phyloP scores from a whole-genome alignment of 2,329 filamentous ascomycete genomes.

The Didymella pomorum region DNA sequence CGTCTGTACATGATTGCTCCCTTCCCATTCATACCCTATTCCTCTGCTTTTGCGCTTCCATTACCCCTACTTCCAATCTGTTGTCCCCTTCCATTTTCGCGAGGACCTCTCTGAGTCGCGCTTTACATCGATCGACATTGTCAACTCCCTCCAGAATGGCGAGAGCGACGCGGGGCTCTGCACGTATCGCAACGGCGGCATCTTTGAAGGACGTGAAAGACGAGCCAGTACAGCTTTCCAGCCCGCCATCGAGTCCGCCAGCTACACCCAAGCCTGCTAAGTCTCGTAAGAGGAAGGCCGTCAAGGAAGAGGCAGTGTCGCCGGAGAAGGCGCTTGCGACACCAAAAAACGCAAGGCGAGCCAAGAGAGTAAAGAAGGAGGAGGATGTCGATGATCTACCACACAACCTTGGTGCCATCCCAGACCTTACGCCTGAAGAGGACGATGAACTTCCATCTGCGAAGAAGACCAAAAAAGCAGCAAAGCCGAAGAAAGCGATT shows the following conservation, averaged over 20 bases:
- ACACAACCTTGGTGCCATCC: constrained; percentile 61
- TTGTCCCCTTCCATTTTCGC: constrained; percentile 13
- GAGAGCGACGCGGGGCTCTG: constrained; percentile 44
- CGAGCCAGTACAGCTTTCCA: constrained; percentile 53
- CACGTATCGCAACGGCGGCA: constrained; percentile 21
- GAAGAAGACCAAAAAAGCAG: constrained; percentile 31
- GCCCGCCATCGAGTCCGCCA: constrained; percentile 52
- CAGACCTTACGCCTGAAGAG: constrained; percentile 23
- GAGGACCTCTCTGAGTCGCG: constrained; percentile 10
- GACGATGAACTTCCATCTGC: constrained; percentile 14
- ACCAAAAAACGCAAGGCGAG: constrained; percentile 48
- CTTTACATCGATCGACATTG: constrained; percentile 5
- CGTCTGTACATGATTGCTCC: neutral
- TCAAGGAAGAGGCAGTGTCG: constrained; percentile 31
- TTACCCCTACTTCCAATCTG: constrained; percentile 23
- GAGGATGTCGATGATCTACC: constrained; percentile 60
- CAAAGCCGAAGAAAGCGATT: constrained; percentile 27
- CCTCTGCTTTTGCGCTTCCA: neutral
- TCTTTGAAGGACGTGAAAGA: constrained; percentile 25
- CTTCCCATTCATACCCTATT: neutral
- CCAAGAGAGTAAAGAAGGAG: constrained; percentile 46
- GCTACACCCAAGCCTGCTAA: constrained; percentile 48
- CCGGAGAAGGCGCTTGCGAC: constrained; percentile 18
- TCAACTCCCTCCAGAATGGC: constrained; percentile 34
- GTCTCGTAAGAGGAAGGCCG: constrained; percentile 37